Evolutionary conservation across 305 asterid species (phyloP), one percentile per base, ranked within the genome.

Genomic region (Striga hermonthica): DNA sequence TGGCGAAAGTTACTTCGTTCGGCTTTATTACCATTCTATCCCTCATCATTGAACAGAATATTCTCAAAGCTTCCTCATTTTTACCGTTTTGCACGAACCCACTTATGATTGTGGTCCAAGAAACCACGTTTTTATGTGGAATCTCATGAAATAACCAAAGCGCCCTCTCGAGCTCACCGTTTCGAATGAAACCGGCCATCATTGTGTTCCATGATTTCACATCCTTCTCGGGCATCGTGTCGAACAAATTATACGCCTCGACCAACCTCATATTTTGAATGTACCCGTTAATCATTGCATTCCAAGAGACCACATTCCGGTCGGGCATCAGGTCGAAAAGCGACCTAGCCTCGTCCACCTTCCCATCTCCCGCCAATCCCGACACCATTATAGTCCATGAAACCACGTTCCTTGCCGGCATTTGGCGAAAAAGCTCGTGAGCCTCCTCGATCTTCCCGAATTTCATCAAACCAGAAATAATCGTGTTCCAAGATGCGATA

Each of bases 101-200:
- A 15, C 67, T 80, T 38, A 85, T 81, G 75, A 83, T 70, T 12
- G 80, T 65, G 22, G 87, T 83, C 89, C 93, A 85, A 14, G 89
- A 83, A 71, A 83, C 72, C 4, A 78, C 83, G 28, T 85, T 76
- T 72, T 71, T 83, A 11, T 47, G 37, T 0, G 83, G 86, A 84
- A 83, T 85, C 57, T 72, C 73, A 37, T 76, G 60, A 57, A 85
- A 85, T 73, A 81, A 66, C 43, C 35, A 59, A 74, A 64, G 66
- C 6, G 81, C 89, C 36, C 5, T 60, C 62, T 58, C 73, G 61
- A 80, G n/a, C 43, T 79, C 81, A 37, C 73, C 74, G 4, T 79
- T 85, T 57, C 74, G 79, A 38, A 74, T 71, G 65, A 77, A 78
- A 44, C 84, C 86, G 6, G 73, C 58, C 47, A 82, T 68, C 78